Conservation (phyloP, 768 basidiomycete genomes). For the Mycena capillaripes region DNA sequence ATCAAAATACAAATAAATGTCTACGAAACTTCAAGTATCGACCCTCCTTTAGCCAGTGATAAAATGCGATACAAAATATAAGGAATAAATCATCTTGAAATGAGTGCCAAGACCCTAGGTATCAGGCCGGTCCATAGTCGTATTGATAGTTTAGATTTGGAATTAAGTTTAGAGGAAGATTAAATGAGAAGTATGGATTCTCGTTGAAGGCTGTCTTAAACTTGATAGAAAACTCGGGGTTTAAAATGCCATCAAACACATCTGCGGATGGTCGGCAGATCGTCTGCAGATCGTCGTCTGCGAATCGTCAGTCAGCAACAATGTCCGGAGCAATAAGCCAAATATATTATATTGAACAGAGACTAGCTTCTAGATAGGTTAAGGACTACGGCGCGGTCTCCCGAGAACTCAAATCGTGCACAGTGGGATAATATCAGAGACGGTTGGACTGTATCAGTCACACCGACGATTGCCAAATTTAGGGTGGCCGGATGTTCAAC, state of each 20-base stretch:
- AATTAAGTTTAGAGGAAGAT: conserved; percentile 13
- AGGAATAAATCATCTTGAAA: conserved; percentile 11
- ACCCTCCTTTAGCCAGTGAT: no score
- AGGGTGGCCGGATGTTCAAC: no score
- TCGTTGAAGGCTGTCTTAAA: conserved; percentile 19
- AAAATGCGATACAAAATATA: not conserved
- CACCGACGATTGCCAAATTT: no score
- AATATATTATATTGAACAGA: conserved; percentile 7
- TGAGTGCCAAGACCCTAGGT: not conserved
- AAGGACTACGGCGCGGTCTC: conserved; percentile 26
- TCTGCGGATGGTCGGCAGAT: no score
- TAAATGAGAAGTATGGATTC: conserved; percentile 11
- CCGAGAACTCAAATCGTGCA: conserved; percentile 33
- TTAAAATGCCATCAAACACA: no score
- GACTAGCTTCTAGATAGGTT: conserved; percentile 30
- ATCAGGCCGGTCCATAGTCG: conserved; percentile 5
- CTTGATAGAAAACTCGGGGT: no score
- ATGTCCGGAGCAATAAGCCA: not conserved
- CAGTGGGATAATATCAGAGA: conserved; percentile 23
- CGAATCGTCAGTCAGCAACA: conserved; percentile 3
- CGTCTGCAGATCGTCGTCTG: conserved; percentile 13
- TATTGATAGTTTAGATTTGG: conserved; percentile 11
- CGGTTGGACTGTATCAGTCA: conserved; percentile 16
- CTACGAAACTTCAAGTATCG: no score
- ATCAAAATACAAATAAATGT: no score